phyloP scores from a whole-genome alignment of 2,329 filamentous ascomycete species.

The Pestalotiopsis sp. region DNA sequence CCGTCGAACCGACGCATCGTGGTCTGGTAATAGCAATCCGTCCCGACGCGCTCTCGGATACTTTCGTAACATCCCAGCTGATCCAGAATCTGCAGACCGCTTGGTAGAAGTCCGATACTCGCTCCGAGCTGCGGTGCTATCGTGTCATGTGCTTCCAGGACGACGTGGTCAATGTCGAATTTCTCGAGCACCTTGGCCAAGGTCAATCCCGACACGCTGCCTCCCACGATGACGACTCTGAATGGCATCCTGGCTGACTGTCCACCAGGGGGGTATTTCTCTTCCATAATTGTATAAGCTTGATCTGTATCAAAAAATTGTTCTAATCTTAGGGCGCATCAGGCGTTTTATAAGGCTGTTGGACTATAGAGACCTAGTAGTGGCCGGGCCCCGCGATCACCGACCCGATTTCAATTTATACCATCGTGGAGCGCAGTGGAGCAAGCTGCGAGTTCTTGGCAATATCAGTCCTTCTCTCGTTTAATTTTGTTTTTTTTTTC shows the following conservation, averaged over 20 bases:
- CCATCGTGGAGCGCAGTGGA: no score
- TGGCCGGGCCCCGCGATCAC: background rate
- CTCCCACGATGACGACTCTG: background rate
- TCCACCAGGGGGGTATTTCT: no score
- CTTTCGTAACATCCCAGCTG: background rate
- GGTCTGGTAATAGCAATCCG: background rate
- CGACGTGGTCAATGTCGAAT: background rate
- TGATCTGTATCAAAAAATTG: background rate
- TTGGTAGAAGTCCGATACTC: background rate
- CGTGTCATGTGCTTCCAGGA: background rate
- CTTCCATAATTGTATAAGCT: no score
- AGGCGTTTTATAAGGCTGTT: background rate
- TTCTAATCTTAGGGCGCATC: background rate
- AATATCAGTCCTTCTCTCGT: no score
- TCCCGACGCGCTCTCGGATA: background rate
- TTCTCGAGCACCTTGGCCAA: background rate
- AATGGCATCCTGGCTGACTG: background rate
- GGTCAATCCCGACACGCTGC: background rate
- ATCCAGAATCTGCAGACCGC: background rate
- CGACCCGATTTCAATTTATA: background rate
- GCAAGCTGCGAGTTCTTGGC: no score
- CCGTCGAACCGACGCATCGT: background rate
- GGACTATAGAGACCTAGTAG: background rate
- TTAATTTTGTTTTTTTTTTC: no score
- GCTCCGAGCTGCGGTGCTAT: background rate